Percentiles rank a stretch among this genome's conserved stretches.
Evolutionary conservation across 108 stramenopile genomes (phyloP).

Genomic region (Fragilaria radians): DNA sequence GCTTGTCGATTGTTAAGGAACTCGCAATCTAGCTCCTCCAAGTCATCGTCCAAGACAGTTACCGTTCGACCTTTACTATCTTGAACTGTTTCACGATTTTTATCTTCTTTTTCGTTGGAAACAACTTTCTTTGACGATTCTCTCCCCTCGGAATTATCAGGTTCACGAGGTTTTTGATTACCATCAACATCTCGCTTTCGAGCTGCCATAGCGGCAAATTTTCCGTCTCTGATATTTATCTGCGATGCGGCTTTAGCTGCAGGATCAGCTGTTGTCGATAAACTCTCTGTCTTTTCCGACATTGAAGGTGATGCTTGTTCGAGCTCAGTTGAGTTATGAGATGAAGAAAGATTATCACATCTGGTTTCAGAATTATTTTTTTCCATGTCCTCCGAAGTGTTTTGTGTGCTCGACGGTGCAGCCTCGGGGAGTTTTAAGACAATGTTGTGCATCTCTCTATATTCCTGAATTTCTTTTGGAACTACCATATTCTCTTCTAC

Average conservation of each 20-base stretch:
- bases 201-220: conserved; percentile 80
- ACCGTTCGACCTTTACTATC: conserved; percentile 79
- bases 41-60: conserved; percentile 84
- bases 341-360: conserved; percentile 6
- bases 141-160: neutral
- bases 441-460: conserved; percentile 55
- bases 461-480: conserved; percentile 69
- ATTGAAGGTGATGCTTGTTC: conserved; percentile 19
- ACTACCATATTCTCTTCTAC: conserved; percentile 68
- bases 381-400: neutral
- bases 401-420: neutral
- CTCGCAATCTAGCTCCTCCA: conserved; percentile 84
- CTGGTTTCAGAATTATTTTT: neutral
- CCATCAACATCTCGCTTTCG: conserved; percentile 52
- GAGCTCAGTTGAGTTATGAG: conserved; percentile 8
- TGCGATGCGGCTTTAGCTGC: conserved; percentile 13
- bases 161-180: conserved; percentile 1
- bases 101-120: conserved; percentile 26
- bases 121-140: conserved; percentile 20
- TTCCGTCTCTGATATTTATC: conserved; percentile 36
- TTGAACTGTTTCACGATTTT: conserved; percentile 35
- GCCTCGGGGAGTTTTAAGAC: neutral
- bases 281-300: conserved; percentile 25
- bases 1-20: conserved; percentile 86
- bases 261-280: conserved; percentile 7